Conservation (phyloP, 352 stramenopile genomes). For the Phytophthora aleatoria region DNA sequence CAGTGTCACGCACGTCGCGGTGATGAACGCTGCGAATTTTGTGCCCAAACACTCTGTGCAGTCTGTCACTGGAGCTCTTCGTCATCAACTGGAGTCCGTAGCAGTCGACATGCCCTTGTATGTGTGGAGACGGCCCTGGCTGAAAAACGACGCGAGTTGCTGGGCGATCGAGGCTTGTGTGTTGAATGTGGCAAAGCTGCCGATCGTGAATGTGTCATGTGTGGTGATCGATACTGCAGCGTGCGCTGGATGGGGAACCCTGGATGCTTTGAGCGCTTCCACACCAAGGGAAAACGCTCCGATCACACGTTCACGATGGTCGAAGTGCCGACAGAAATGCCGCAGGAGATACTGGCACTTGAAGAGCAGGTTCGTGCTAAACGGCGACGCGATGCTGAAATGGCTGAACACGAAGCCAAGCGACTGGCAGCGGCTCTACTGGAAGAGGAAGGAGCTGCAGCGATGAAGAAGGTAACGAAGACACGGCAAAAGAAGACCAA, state of each 20-base stretch:
- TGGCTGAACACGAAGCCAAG: slow-evolving; percentile 59
- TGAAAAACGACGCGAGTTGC: slow-evolving; percentile 49
- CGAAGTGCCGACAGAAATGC: slow-evolving; percentile 33
- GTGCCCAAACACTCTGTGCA: slow-evolving; percentile 53
- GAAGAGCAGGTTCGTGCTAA: slow-evolving; percentile 64
- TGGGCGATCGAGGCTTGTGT: slow-evolving; percentile 63
- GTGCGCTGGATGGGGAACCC: slow-evolving; percentile 85
- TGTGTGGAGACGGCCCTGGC: slow-evolving; percentile 73
- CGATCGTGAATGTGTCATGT: slow-evolving; percentile 67
- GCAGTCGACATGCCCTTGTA: slow-evolving; percentile 44
- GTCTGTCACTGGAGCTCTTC: slow-evolving; percentile 53
- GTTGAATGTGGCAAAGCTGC: slow-evolving; percentile 77
- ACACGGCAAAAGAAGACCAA: slow-evolving; percentile 31
- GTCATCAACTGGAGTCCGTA: slow-evolving; percentile 23
- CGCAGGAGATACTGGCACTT: slow-evolving; percentile 51
- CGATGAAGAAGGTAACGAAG: slow-evolving; percentile 18
- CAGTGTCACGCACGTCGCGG: slow-evolving; percentile 59
- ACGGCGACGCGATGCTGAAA: slow-evolving; percentile 54
- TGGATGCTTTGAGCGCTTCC: slow-evolving; percentile 85
- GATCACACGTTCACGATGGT: slow-evolving; percentile 57
- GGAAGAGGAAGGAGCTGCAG: slow-evolving; percentile 26
- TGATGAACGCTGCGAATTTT: slow-evolving; percentile 64
- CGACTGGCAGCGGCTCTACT: slow-evolving; percentile 50
- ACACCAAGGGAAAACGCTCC: slow-evolving; percentile 68
- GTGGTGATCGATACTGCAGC: slow-evolving; percentile 82